Evolutionary conservation across 2,329 filamentous ascomycete species (phyloP).

Genomic region (Aureobasidium melanogenum): DNA sequence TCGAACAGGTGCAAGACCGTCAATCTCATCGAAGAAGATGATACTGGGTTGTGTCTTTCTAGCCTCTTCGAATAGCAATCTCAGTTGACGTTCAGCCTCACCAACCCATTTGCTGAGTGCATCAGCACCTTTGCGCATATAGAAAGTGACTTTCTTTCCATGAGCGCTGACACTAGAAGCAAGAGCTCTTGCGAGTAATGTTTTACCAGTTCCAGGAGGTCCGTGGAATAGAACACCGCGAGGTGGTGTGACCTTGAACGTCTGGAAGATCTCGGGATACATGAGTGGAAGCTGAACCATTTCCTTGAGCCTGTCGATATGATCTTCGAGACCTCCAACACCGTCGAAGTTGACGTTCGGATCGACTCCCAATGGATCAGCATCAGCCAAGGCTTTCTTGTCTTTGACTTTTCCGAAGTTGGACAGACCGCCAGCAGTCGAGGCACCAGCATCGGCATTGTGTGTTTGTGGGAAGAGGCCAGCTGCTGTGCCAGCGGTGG

Average conservation of each 20-base stretch:
- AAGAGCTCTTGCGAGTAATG: conserved; percentile 83
- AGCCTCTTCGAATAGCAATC: conserved; percentile 90
- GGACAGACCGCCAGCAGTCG: conserved; percentile 55
- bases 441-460: conserved; percentile 47
- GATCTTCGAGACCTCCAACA: conserved; percentile 82
- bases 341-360: conserved; percentile 88
- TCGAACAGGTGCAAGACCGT: conserved; percentile 87
- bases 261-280: conserved; percentile 87
- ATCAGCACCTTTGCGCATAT: conserved; percentile 98
- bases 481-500: conserved; percentile 43
- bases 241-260: conserved; percentile 87
- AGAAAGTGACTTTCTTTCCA: conserved; percentile 93
- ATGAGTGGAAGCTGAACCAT: conserved; percentile 93
- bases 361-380: conserved; percentile 89
- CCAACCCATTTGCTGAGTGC: conserved; percentile 98
- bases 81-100: conserved; percentile 90
- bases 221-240: conserved; percentile 94
- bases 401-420: conserved; percentile 88
- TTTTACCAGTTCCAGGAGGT: conserved; percentile 95
- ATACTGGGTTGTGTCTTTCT: conserved; percentile 94
- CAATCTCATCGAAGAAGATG: conserved; percentile 99
- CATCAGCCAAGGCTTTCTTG: conserved; percentile 82
- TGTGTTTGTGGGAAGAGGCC: conserved; percentile 50
- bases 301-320: conserved; percentile 96
- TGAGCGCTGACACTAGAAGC: conserved; percentile 84